Evolutionary conservation across 2,329 filamentous ascomycete genomes (phyloP).

Genomic region (Cladobotryum protrusum): DNA sequence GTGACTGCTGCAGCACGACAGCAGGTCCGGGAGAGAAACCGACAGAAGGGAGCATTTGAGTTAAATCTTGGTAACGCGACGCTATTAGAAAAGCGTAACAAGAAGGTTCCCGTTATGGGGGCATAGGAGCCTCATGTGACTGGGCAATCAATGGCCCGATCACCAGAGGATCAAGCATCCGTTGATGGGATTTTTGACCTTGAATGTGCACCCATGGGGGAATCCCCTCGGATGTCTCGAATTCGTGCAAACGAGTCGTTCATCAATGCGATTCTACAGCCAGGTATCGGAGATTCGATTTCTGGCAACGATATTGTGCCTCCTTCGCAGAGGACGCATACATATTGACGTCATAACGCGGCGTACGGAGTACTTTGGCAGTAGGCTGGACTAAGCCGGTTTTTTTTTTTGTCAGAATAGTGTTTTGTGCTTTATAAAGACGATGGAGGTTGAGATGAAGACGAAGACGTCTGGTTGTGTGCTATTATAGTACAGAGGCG

Average conservation of each 20-base stretch:
- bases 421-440: too few relatives aligned
- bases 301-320: slow-evolving; percentile 1
- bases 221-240: neutral
- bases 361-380: slow-evolving; percentile 21
- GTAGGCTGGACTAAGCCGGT: slow-evolving; percentile 4
- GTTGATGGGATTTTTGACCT: slow-evolving; percentile 13
- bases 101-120: slow-evolving; percentile 45
- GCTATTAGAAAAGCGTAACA: slow-evolving; percentile 65
- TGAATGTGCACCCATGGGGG: slow-evolving; percentile 5
- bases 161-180: slow-evolving; percentile 8
- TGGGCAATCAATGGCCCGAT: neutral
- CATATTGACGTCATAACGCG: slow-evolving; percentile 7
- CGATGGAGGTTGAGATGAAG: too few relatives aligned
- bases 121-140: slow-evolving; percentile 22
- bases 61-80: slow-evolving; percentile 88
- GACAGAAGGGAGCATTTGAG: slow-evolving; percentile 79
- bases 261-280: slow-evolving; percentile 4
- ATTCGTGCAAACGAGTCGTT: slow-evolving; percentile 1
- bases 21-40: slow-evolving; percentile 62
- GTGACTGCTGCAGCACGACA: slow-evolving; percentile 79
- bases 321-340: slow-evolving; percentile 4
- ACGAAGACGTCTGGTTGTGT: too few relatives aligned
- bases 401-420: slow-evolving; percentile 6
- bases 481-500: too few relatives aligned
- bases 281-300: slow-evolving; percentile 4